Evolutionary conservation across 768 basidiomycete species (phyloP).

Genomic region (Pleurotus giganteus): DNA sequence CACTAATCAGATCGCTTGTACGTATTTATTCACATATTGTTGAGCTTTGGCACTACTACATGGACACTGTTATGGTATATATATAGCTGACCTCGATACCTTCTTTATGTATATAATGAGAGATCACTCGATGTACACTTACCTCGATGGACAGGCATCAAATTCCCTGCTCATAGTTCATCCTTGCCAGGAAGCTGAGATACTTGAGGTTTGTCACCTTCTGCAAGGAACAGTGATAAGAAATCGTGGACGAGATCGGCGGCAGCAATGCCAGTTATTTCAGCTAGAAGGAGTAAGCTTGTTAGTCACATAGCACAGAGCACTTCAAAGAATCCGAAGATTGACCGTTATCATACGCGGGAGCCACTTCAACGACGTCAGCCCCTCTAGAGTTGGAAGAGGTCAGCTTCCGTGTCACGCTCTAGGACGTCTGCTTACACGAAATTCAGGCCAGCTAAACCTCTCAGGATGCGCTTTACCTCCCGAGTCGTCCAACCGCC

Average conservation of each 20-base stretch:
- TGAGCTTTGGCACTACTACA: not conserved
- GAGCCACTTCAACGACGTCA: slow-evolving; percentile 73
- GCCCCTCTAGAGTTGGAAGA: slow-evolving; percentile 46
- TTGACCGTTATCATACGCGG: slow-evolving; percentile 68
- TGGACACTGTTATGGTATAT: not conserved
- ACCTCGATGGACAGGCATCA: not conserved
- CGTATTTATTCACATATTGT: not conserved
- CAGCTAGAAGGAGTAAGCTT: slow-evolving; percentile 36
- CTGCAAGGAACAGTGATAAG: slow-evolving; percentile 54
- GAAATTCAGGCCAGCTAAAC: slow-evolving; percentile 75
- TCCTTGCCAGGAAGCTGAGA: slow-evolving; percentile 20
- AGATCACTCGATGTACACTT: not conserved
- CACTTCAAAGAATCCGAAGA: not conserved
- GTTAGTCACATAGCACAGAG: slow-evolving; percentile 3
- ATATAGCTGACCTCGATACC: slow-evolving; percentile 4
- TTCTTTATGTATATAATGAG: slow-evolving; percentile 1
- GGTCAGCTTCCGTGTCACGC: not conserved
- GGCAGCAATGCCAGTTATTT: slow-evolving; percentile 66
- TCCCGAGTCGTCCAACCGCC: slow-evolving; percentile 87
- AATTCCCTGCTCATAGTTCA: slow-evolving; percentile 22
- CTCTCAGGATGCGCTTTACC: slow-evolving; percentile 77
- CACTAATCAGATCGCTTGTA: not conserved
- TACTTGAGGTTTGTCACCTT: slow-evolving; percentile 27
- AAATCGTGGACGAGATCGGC: slow-evolving; percentile 72
- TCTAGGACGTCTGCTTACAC: slow-evolving; percentile 46